Base-by-base conservation (phyloP, 768 basidiomycete species). In the Galerina sulciceps region DNA sequence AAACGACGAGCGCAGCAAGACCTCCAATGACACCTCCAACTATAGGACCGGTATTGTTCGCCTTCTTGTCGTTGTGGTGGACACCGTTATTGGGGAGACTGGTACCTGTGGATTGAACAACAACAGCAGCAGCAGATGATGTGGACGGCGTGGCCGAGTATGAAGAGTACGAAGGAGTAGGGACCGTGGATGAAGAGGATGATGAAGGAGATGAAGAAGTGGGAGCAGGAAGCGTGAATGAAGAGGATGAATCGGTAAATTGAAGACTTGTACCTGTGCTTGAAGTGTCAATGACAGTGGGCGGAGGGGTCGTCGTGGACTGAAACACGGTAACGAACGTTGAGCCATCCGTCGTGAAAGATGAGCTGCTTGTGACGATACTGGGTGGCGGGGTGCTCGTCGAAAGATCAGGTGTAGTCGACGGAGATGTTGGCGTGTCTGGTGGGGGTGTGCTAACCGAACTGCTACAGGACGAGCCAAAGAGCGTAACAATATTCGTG, bases 11-110 rank as follows among this genome's bases (percentile, higher is more conserved):
- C 1, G 61, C 67, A 22, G 58, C 60, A 11, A 72, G 45, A 18
- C 71, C 71, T 14, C 71, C 71, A 0, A 71, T 53, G 23, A 67
- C 67, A 40, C 71, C 71, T 20, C 71, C 71, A 20, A 67, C 68
- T 23, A 72, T 71, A 3, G 69, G 63, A 0, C 59, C 71, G 17
- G 60, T 56, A 46, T 65, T 69, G 17, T 46, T 64, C 6, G 62
- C 48, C 46, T 59, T 61, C 51, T 60, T 60, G 23, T 22, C 42
- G n/a, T 40, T 42, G 23, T 53, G 57, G 43, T 54, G 48, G 18
- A 22, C 53, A 47, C 44, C 54, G 44, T 49, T 34, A 43, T 47
- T 18, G 17, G 55, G 49, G 18, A 48, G 43, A 56, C 15, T 52
- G 13, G 46, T 46, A 51, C 51, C 55, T 31, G 51, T 48, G 38